These are phyloP conservation scores for Acacia melanoxylon DNA, from an alignment of 306 rosid species.

Conservation along the genomic window DNA sequence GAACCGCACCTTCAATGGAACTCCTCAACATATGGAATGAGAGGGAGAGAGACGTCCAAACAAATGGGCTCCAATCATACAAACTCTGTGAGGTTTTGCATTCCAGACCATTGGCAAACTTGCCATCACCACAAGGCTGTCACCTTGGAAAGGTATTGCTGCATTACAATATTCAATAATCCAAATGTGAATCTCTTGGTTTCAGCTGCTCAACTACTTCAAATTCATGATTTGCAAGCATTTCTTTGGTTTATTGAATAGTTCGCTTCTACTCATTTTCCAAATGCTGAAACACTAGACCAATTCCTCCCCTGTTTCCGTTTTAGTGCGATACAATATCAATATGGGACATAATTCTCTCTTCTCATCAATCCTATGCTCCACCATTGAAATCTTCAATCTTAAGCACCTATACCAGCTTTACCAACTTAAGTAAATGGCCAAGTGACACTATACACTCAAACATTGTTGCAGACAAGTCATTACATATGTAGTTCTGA, in stretches of 20 bases:
- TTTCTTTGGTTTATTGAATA: background rate
- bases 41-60: slow-evolving; percentile 67
- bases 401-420: too few species aligned
- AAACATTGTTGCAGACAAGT: background rate
- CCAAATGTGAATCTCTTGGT: background rate
- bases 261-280: background rate
- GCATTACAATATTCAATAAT: background rate
- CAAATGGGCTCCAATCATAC: slow-evolving; percentile 58
- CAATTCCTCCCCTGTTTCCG: too few species aligned
- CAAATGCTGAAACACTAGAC: background rate
- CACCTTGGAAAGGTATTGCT: slow-evolving; percentile 73
- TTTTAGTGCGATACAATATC: too few species aligned
- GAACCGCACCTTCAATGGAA: slow-evolving; percentile 89
- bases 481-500: background rate
- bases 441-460: background rate
- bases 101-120: slow-evolving; percentile 82
- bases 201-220: background rate
- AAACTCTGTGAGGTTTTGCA: slow-evolving; percentile 88
- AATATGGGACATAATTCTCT: too few species aligned
- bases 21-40: slow-evolving; percentile 84
- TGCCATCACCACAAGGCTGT: slow-evolving; percentile 69
- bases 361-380: too few species aligned
- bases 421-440: too few species aligned
- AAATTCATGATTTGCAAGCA: background rate
- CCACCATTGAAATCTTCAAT: too few species aligned